Conservation (phyloP, 129 eudicot genomes). For the Flaveria ramosissima region DNA sequence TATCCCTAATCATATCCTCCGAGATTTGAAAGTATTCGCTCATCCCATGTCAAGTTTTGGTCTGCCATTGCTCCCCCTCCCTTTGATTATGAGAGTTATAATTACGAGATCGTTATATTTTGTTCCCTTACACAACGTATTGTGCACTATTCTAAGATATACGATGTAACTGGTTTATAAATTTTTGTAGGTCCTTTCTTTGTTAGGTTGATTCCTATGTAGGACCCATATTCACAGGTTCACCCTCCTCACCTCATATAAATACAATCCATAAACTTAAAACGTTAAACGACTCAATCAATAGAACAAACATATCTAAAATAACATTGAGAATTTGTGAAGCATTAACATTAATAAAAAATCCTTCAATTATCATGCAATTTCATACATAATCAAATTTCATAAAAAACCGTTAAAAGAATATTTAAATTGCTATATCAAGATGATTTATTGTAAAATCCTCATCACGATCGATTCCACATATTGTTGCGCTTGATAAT, state of each 20-base stretch:
- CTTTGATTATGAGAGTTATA: no score
- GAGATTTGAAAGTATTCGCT: no score
- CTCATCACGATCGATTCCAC: no score
- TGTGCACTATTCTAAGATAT: not conserved
- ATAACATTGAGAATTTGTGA: not conserved
- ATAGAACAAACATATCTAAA: not conserved
- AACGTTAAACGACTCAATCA: not conserved
- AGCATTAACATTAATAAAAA: not conserved
- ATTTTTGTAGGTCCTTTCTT: not conserved
- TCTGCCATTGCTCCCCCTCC: no score
- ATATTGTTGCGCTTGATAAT: no score
- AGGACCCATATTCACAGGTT: constrained; percentile 5
- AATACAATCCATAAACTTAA: not conserved
- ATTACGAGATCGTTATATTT: no score
- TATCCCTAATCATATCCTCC: no score
- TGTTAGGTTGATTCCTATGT: not conserved
- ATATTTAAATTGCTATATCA: not conserved
- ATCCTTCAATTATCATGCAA: not conserved
- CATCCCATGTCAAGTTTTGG: no score
- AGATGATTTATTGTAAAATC: not conserved
- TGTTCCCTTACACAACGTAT: not conserved
- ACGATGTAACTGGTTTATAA: not conserved
- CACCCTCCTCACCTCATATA: not conserved
- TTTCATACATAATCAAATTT: not conserved
- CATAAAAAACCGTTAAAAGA: not conserved